These are phyloP conservation scores for Phytophthora quininea DNA, from an alignment of 352 stramenopile species.

Conservation along the genomic window DNA sequence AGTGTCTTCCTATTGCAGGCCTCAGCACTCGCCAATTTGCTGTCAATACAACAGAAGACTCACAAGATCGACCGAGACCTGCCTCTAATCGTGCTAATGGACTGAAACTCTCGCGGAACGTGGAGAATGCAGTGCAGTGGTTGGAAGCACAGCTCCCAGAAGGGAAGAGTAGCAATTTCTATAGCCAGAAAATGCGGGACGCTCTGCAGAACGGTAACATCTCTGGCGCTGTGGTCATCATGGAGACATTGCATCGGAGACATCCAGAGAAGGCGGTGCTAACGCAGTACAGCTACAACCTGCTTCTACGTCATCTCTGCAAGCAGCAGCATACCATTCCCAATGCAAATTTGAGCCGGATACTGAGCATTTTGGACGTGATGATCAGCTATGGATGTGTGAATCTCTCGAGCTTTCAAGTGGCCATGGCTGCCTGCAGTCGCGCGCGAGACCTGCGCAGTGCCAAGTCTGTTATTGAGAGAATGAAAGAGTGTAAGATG, in stretches of 20 bases:
- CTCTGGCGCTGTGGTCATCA: slow-evolving; percentile 33
- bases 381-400: slow-evolving; percentile 51
- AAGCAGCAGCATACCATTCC: slow-evolving; percentile 39
- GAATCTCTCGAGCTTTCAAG: slow-evolving; percentile 65
- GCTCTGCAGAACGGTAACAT: slow-evolving; percentile 39
- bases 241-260: slow-evolving; percentile 28
- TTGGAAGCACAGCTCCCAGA: slow-evolving; percentile 25
- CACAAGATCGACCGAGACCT: not conserved
- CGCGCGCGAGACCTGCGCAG: slow-evolving; percentile 43
- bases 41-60: slow-evolving; percentile 14
- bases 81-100: slow-evolving; percentile 19
- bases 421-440: slow-evolving; percentile 72
- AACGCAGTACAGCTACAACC: slow-evolving; percentile 57
- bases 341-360: slow-evolving; percentile 43
- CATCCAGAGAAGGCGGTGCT: slow-evolving; percentile 34
- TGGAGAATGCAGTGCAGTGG: slow-evolving; percentile 18
- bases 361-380: slow-evolving; percentile 55
- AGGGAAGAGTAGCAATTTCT: slow-evolving; percentile 45
- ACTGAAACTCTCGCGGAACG: slow-evolving; percentile 21
- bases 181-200: slow-evolving; percentile 47
- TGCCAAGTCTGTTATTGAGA: slow-evolving; percentile 43
- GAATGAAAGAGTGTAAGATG: slow-evolving; percentile 44
- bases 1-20: not conserved
- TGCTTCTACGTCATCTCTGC: slow-evolving; percentile 57
- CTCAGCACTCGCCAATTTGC: slow-evolving; percentile 25